These are phyloP conservation scores for Trametes maxima DNA, from an alignment of 768 basidiomycete species.

Conservation along the genomic window DNA sequence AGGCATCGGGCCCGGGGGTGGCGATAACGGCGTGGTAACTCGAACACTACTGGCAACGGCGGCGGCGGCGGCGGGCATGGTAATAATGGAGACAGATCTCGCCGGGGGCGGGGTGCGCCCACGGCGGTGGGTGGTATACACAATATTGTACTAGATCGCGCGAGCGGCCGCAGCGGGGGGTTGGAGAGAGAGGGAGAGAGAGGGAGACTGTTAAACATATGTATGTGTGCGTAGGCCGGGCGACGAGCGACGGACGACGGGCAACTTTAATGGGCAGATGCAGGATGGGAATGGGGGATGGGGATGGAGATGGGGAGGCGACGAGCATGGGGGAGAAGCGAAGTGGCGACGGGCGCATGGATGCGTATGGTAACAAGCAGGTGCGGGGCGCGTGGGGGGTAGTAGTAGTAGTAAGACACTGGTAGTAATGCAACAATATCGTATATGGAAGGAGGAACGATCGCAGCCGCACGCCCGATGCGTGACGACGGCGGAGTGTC, in stretches of 20 bases:
- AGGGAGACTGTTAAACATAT: background rate
- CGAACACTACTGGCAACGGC: background rate
- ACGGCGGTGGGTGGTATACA: conserved; percentile 5
- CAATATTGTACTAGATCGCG: conserved; percentile 15
- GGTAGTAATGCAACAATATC: conserved; percentile 20
- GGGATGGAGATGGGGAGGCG: background rate
- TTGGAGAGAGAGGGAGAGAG: background rate
- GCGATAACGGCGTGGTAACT: conserved; percentile 2
- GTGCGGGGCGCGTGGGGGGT: background rate
- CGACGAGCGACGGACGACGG: background rate
- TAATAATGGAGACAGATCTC: conserved; percentile 6
- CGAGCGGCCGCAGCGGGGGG: background rate
- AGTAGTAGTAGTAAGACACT: conserved; percentile 13
- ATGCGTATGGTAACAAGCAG: conserved; percentile 4
- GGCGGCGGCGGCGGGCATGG: background rate
- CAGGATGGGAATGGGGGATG: background rate
- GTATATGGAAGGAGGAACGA: conserved; percentile 9
- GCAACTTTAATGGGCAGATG: conserved; percentile 9
- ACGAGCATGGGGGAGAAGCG: background rate
- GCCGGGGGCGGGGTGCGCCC: too few relatives aligned
- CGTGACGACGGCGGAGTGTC: background rate
- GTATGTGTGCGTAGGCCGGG: background rate
- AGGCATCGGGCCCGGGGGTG: background rate
- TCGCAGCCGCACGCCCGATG: background rate
- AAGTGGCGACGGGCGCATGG: background rate